Evolutionary conservation across 2,329 filamentous ascomycete species (phyloP), one percentile per base, ranked within the genome.

Genomic region (Metarhizium brunneum): DNA sequence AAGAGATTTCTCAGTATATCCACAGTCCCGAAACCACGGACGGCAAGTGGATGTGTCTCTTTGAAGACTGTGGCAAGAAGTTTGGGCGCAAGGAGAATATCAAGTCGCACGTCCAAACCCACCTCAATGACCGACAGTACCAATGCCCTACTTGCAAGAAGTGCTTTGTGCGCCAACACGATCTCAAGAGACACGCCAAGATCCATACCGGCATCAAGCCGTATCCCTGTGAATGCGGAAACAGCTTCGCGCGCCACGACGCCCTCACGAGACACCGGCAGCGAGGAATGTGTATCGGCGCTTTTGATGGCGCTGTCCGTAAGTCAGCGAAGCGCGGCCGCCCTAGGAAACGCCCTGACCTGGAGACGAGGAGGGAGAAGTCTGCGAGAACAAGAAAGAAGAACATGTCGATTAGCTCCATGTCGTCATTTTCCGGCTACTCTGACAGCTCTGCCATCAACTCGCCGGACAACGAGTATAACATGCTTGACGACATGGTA

Each of bases 11-110:
- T 4, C 80, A 82, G 52, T 90, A 80, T 70, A 92, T 92, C 62
- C 78, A 81, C 51, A 87, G 86, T 1, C 88, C 88, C 0, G 87
- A 90, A 63, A 76, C 83, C 2, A 68, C 71, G n/a, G 87, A 91
- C 62, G 85, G 86, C 63, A 91, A 90, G 71, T 94, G 87, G 86
- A 76, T 85, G 6, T 94, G 88, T 67, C 72, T 83, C n/a, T 92
- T 75, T 56, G 79, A 90, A 8, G 85, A 85, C 32, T 99, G 94
- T 71, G 82, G 85, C 63, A 95, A 96, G 71, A 83, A 85, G 54
- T 97, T 99, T 68, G 92, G 92, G n/a, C 84, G 94, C 63, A 95
- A 96, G 70, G 94, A 99, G 71, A 97, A 99, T 73, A 96, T 97
- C 76, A 95, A 96, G 69, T 95, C 92, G 0, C 94, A 99, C 69